phyloP scores from a whole-genome alignment of 371 early-diverging fungal genomes.

The Smittium mucronatum region DNA sequence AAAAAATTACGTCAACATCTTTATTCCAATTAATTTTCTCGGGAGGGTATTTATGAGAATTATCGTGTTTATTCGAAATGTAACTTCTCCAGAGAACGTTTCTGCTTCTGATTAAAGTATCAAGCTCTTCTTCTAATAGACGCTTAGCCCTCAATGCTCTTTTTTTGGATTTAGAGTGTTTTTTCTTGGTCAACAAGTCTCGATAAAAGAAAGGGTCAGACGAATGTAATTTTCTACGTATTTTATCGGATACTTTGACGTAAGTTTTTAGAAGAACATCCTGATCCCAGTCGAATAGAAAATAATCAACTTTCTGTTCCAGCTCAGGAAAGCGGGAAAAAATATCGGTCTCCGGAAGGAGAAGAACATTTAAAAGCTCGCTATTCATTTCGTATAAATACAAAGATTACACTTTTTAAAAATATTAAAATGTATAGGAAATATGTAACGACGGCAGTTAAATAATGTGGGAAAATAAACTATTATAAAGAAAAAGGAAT shows the following conservation, averaged over 20 bases:
- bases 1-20: conserved; percentile 31
- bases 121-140: background rate
- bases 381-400: background rate
- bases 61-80: background rate
- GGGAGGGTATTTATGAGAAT: conserved; percentile 27
- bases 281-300: conserved; percentile 27
- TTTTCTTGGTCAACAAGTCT: background rate
- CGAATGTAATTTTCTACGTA: conserved; percentile 16
- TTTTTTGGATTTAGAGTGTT: background rate
- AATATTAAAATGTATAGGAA: too few relatives aligned
- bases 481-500: too few relatives aligned
- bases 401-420: too few relatives aligned
- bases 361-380: conserved; percentile 20
- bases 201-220: background rate
- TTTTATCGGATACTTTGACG: conserved; percentile 19
- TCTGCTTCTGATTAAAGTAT: background rate
- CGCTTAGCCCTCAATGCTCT: background rate
- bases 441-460: too few relatives aligned
- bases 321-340: conserved; percentile 30
- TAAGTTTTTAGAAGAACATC: conserved; percentile 9
- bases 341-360: conserved; percentile 26
- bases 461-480: too few relatives aligned
- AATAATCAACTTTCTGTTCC: conserved; percentile 32
- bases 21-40: conserved; percentile 35
- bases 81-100: conserved; percentile 2